Evolutionary conservation across 768 basidiomycete species (phyloP), one percentile per base, ranked within the genome.

Genomic region (Termitomyces sp.): DNA sequence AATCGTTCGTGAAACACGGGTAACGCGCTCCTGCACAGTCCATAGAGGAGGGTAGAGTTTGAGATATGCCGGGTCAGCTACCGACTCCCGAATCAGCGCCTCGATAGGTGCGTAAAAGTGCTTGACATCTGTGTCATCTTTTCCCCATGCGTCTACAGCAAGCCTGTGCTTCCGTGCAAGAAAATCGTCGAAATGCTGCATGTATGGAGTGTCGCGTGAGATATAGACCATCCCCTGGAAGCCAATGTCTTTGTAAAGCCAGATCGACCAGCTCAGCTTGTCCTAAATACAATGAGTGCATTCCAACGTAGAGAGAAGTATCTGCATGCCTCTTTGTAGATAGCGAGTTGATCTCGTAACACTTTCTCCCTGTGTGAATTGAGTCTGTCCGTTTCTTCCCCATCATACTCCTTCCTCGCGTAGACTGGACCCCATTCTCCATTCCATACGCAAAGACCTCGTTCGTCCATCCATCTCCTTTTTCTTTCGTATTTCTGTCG

Each of bases 371-470:
- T 73, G 22, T 61, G 64, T 58, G 77, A 73, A 69, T 93, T 92
- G 68, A 88, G 87, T 42, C 62, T 64, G 26, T 89, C 83, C 50
- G 82, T 86, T 53, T 72, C 67, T 1, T 74, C 76, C 0, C 86
- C 83, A 6, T 82, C 80, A 54, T 78, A 82, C 53, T 81, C 74
- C 66, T 69, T 71, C 60, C 86, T 71, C 2, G 86, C 85, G 58
- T 91, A 92, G 17, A 92, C 88, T 2, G 89, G 88, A n/a, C 90
- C 90, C 77, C 84, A 92, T 66, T 90, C 90, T 11, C 90, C 90
- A 61, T 90, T 87, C 87, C 84, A 85, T 26, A 88, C 85, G 55
- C 83, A 84, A 22, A 87, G 71, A 1, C 79, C 79, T 9, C 76
- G 71, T 64, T 81, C 72, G 62, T 88, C 82, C 85, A 88, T 86